Conservation (phyloP, 257 asterid genomes). For the Scutellaria barbata region DNA sequence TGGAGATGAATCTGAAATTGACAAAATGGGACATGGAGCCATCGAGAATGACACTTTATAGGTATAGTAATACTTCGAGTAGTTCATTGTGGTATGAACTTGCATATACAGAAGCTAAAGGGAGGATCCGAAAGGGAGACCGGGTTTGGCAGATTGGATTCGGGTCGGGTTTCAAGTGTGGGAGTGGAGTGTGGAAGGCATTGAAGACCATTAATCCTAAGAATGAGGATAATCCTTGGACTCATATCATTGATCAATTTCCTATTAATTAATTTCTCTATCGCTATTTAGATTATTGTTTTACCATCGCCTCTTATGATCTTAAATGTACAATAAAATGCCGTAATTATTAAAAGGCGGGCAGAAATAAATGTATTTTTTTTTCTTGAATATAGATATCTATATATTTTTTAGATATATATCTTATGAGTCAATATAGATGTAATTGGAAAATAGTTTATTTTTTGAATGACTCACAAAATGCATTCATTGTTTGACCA, state of each 20-base stretch:
- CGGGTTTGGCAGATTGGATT: constrained; percentile 45
- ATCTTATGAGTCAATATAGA: no score
- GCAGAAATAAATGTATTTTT: no score
- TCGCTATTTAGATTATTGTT: no score
- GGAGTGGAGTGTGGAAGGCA: constrained; percentile 42
- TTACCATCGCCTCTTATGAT: no score
- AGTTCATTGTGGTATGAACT: constrained; percentile 36
- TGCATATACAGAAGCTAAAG: constrained; percentile 48
- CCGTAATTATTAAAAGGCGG: no score
- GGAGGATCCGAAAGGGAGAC: constrained; percentile 43
- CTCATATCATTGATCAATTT: constrained; percentile 25
- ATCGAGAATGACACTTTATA: constrained; percentile 48
- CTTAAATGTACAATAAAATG: no score
- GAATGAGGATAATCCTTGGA: constrained; percentile 41
- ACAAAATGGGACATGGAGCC: constrained; percentile 49
- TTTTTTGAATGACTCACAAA: no score
- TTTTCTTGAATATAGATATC: no score
- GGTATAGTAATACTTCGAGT: constrained; percentile 47
- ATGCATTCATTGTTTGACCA: no score
- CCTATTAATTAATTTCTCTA: background rate
- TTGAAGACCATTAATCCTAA: constrained; percentile 38
- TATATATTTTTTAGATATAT: no score
- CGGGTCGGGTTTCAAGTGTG: constrained; percentile 54
- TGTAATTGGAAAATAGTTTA: no score
- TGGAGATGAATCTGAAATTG: constrained; percentile 40